Evolutionary conservation across 1,284 basidiomycete species (phyloP), one percentile per base, ranked within the genome.

Genomic region (Ceratobasidium sp.): DNA sequence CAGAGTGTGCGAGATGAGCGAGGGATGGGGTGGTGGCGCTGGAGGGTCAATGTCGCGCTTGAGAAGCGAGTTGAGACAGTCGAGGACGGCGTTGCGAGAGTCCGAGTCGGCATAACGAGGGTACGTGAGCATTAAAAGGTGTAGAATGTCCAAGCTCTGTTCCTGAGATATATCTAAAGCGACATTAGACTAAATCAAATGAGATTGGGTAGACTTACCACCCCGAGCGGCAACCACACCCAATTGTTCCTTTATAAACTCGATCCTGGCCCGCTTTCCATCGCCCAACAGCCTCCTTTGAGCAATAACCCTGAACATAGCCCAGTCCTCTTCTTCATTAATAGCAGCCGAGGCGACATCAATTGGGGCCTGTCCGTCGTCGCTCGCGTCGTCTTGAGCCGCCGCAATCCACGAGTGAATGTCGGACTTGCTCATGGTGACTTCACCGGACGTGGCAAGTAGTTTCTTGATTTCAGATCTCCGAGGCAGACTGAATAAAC

Each of bases 41-140:
- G 66, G 22, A 22, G 66, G 54, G 41, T 43, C 46, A 9, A 62
- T 51, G n/a, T 72, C 69, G 1, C 69, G 69, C 8, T 46, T 56
- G 24, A 72, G 58, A 19, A 72, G 69, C 11, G 69, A 72, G 53
- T 53, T 62, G 14, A 72, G 31, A 29, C 69, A 72, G 0, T 82
- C 82, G 77, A 94, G 89, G 0, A 93, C 90, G 2, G 90, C 90
- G 63, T 88, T 85, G 74, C 90, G 85, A 1, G 94, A 95, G 66
- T 84, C 80, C 1, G 86, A 82, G 80, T 96, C 94, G 58, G 88
- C 83, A 83, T 95, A 95, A 78, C 90, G 88, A 14, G 92, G 86
- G 80, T 93, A 92, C 0, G 92, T 94, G 56, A 89, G 83, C 0
- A 90, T 90, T 59, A 95, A 82, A 0, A 94, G 83, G 76, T 86